Evolutionary conservation across 2,329 filamentous ascomycete species (phyloP).

Genomic region (Rhexocercosporidium sp.): DNA sequence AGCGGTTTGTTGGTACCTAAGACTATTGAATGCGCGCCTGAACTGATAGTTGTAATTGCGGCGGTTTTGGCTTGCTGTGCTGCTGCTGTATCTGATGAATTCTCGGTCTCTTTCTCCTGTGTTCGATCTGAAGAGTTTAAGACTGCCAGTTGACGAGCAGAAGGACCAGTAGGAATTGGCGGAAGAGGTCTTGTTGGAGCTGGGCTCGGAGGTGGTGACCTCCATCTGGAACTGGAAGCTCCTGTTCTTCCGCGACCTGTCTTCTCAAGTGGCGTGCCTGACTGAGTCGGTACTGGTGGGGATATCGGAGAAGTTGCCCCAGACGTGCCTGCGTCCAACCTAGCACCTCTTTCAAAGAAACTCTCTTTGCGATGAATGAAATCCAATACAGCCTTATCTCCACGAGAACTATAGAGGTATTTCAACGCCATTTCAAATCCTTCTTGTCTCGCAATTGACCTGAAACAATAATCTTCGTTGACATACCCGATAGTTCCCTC

Average conservation of each 20-base stretch:
- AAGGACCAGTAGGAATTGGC: neutral
- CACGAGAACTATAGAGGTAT: neutral
- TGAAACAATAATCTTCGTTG: slow-evolving; percentile 1
- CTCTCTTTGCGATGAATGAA: slow-evolving; percentile 7
- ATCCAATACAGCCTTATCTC: neutral
- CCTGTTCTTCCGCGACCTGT: neutral
- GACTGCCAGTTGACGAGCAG: neutral
- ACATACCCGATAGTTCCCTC: slow-evolving; percentile 5
- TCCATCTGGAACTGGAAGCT: neutral
- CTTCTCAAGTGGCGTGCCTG: neutral
- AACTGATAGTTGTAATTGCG: neutral
- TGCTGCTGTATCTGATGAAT: neutral
- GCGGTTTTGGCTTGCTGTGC: neutral
- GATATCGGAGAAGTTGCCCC: neutral
- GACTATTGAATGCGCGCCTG: neutral
- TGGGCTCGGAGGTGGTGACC: neutral
- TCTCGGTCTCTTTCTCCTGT: neutral
- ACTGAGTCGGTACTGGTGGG: neutral
- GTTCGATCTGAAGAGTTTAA: too few relatives aligned
- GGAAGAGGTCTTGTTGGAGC: neutral
- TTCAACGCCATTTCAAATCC: slow-evolving; percentile 7
- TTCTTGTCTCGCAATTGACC: neutral
- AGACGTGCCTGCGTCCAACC: neutral
- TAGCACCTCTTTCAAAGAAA: neutral
- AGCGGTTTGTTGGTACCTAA: neutral